phyloP scores from a whole-genome alignment of 352 stramenopile species.

The Phytophthora fragariae region DNA sequence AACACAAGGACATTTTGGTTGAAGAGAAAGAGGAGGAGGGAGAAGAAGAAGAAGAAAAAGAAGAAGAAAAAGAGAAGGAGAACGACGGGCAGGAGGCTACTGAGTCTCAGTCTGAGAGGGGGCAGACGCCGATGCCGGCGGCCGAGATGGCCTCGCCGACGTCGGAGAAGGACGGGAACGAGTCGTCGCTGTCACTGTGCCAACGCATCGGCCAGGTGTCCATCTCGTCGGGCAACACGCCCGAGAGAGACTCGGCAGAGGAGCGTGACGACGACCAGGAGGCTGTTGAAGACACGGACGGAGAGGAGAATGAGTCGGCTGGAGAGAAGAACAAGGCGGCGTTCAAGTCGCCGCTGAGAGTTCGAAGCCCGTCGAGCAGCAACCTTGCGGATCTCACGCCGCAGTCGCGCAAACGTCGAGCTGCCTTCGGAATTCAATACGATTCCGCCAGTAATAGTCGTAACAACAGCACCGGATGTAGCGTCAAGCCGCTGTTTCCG shows the following conservation, averaged over 20 bases:
- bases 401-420: slow-evolving; percentile 46
- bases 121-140: slow-evolving; percentile 9
- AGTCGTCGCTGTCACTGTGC: slow-evolving; percentile 70
- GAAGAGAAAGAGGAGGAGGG: slow-evolving; percentile 2
- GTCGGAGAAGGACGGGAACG: slow-evolving; percentile 41
- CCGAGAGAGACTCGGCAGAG: slow-evolving; percentile 12
- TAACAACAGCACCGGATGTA: slow-evolving; percentile 24
- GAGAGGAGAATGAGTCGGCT: slow-evolving; percentile 28
- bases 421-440: slow-evolving; percentile 29
- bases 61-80: slow-evolving; percentile 17
- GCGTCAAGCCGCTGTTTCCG: slow-evolving; percentile 48
- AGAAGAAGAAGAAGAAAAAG: slow-evolving; percentile 10
- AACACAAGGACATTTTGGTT: slow-evolving; percentile 10
- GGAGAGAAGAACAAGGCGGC: slow-evolving; percentile 21
- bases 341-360: slow-evolving; percentile 29
- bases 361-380: slow-evolving; percentile 32
- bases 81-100: neutral
- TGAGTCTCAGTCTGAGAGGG: slow-evolving; percentile 1
- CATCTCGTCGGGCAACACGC: slow-evolving; percentile 57
- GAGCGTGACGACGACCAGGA: slow-evolving; percentile 13
- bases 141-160: slow-evolving; percentile 26
- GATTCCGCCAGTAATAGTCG: slow-evolving; percentile 23
- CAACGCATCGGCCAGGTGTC: slow-evolving; percentile 82
- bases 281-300: slow-evolving; percentile 25
- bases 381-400: slow-evolving; percentile 39